Percentiles rank a stretch among this genome's conserved stretches.
Conservation (phyloP, 768 basidiomycete genomes). For the Candolleomyces eurysporus region DNA sequence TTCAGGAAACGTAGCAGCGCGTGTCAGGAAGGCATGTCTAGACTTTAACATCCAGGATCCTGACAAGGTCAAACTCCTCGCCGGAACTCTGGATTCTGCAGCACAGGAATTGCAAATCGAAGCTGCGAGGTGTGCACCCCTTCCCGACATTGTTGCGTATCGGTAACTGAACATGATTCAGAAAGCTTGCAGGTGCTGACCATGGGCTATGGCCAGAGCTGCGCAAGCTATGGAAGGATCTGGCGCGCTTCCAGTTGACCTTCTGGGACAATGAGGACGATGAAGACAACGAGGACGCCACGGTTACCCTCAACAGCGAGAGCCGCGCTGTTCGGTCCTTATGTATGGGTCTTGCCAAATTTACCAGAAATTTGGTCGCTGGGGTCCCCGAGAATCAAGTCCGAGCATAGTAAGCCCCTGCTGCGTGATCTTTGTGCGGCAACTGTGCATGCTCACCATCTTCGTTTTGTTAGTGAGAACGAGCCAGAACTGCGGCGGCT, state of each 20-base stretch:
- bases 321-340: constrained; percentile 36
- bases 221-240: constrained; percentile 54
- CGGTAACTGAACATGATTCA: constrained; percentile 10
- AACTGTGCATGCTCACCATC: constrained; percentile 2
- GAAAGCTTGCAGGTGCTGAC: constrained; percentile 33
- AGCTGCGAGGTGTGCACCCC: constrained; percentile 30
- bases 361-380: constrained; percentile 84
- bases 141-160: neutral
- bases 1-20: constrained; percentile 7
- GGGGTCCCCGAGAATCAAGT: constrained; percentile 71
- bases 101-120: constrained; percentile 51
- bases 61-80: constrained; percentile 29
- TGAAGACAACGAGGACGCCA: constrained; percentile 31
- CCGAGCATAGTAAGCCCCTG: constrained; percentile 61
- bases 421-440: neutral
- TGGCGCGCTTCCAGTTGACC: constrained; percentile 46
- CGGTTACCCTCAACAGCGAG: constrained; percentile 21
- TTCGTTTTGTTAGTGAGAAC: constrained; percentile 47
- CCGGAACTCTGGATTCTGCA: constrained; percentile 44
- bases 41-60: constrained; percentile 38
- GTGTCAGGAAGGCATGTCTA: constrained; percentile 42
- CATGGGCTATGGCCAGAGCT: constrained; percentile 56
- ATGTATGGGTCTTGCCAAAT: constrained; percentile 59
- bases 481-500: constrained; percentile 70
- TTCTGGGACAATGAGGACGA: constrained; percentile 51